Evolutionary conservation across 2,329 filamentous ascomycete genomes (phyloP).

Genomic region (Aureobasidium sp.): DNA sequence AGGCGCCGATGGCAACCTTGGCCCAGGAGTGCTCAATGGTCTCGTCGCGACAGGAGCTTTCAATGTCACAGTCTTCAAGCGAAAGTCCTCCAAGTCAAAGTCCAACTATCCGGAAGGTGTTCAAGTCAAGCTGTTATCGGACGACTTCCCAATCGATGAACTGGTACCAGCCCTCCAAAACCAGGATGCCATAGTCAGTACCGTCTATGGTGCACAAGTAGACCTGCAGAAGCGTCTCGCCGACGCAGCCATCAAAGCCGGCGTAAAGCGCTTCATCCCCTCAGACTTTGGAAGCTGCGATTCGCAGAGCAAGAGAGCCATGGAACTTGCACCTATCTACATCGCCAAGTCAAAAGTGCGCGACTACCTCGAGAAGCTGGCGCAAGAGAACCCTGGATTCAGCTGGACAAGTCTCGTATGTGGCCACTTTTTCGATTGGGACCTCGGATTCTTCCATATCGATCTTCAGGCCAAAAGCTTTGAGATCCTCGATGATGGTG

Average conservation of each 20-base stretch:
- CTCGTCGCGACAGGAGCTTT: slow-evolving; percentile 40
- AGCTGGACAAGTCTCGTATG: slow-evolving; percentile 55
- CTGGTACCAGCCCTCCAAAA: slow-evolving; percentile 47
- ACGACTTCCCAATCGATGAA: slow-evolving; percentile 42
- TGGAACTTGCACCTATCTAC: slow-evolving; percentile 45
- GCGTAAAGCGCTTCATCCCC: slow-evolving; percentile 55
- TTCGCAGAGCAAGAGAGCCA: slow-evolving; percentile 31
- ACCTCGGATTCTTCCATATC: slow-evolving; percentile 49
- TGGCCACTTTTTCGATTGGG: slow-evolving; percentile 58
- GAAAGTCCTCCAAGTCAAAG: slow-evolving; percentile 35
- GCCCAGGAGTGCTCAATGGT: slow-evolving; percentile 34
- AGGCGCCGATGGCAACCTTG: slow-evolving; percentile 40
- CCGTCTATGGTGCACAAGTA: slow-evolving; percentile 37
- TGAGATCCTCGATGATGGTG: slow-evolving; percentile 51
- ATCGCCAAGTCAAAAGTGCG: slow-evolving; percentile 42
- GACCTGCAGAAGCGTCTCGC: slow-evolving; percentile 46
- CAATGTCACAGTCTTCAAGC: slow-evolving; percentile 50
- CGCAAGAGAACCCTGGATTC: slow-evolving; percentile 38
- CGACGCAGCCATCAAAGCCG: slow-evolving; percentile 52
- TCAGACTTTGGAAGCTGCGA: slow-evolving; percentile 50
- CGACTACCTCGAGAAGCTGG: slow-evolving; percentile 41
- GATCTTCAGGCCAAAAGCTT: slow-evolving; percentile 44
- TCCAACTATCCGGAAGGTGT: slow-evolving; percentile 30
- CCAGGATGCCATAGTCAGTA: slow-evolving; percentile 51
- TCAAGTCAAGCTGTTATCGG: slow-evolving; percentile 37